These are phyloP conservation scores for Neodidymelliopsis sp. DNA, from an alignment of 2,329 filamentous ascomycete genomes.

Conservation along the genomic window DNA sequence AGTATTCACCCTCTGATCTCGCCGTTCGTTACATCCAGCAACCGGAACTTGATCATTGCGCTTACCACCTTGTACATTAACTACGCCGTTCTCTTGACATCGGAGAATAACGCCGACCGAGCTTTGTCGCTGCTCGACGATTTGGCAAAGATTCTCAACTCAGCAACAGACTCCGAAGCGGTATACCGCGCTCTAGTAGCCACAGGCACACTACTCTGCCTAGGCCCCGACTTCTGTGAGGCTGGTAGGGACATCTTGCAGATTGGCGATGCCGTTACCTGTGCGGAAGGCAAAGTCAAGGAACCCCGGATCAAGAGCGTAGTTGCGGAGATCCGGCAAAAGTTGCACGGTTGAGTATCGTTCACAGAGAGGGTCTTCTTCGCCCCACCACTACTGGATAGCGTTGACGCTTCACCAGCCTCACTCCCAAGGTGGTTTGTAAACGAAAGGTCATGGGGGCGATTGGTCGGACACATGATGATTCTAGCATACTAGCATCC, in stretches of 20 bases:
- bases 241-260: slow-evolving; percentile 66
- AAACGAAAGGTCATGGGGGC: neutral
- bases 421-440: neutral
- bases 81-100: slow-evolving; percentile 73
- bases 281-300: slow-evolving; percentile 61
- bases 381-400: neutral
- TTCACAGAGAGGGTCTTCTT: neutral
- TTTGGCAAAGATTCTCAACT: slow-evolving; percentile 68
- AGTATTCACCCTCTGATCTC: slow-evolving; percentile 69
- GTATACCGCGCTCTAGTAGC: slow-evolving; percentile 84
- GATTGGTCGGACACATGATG: neutral
- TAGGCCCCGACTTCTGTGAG: slow-evolving; percentile 66
- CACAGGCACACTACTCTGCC: slow-evolving; percentile 75
- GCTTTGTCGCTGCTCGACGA: slow-evolving; percentile 66
- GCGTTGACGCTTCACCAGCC: neutral
- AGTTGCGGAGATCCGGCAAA: slow-evolving; percentile 64
- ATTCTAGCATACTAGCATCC: neutral
- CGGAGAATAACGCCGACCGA: slow-evolving; percentile 57
- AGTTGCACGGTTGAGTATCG: slow-evolving; percentile 44
- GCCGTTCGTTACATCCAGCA: slow-evolving; percentile 63
- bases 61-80: slow-evolving; percentile 85
- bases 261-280: slow-evolving; percentile 56
- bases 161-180: slow-evolving; percentile 79
- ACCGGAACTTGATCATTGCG: slow-evolving; percentile 84
- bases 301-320: slow-evolving; percentile 68